phyloP scores from a whole-genome alignment of 1,284 basidiomycete species.

The Rhodotorula sp. region DNA sequence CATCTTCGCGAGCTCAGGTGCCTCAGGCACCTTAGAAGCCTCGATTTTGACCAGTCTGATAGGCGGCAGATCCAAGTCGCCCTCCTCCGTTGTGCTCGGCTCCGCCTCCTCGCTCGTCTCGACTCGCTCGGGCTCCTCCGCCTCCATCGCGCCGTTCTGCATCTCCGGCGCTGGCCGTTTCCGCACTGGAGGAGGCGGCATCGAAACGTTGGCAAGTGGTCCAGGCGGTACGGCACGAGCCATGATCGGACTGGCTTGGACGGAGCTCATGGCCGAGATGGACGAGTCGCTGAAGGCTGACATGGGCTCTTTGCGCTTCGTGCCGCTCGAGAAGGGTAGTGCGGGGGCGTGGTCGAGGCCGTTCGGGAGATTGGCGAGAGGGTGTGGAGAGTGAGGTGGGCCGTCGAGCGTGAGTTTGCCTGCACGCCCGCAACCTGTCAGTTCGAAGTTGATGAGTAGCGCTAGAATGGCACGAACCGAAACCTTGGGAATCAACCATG shows the following conservation, averaged over 20 bases:
- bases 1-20: background rate
- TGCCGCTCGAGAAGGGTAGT: slow-evolving; percentile 52
- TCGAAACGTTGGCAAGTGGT: no score
- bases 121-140: background rate
- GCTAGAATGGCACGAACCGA: slow-evolving; percentile 8
- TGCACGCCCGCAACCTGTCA: background rate
- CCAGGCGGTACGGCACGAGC: no score
- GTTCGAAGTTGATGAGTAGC: no score
- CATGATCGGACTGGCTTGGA: slow-evolving; percentile 1
- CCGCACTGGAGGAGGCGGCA: no score
- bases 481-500: slow-evolving; percentile 54
- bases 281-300: slow-evolving; percentile 25
- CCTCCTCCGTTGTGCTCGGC: slow-evolving; percentile 11
- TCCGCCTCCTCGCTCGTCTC: background rate
- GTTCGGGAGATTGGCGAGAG: slow-evolving; percentile 63
- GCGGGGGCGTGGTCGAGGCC: slow-evolving; percentile 52
- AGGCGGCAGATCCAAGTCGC: background rate
- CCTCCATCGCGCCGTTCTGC: background rate
- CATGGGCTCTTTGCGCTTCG: slow-evolving; percentile 28
- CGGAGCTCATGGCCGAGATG: background rate
- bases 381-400: slow-evolving; percentile 61
- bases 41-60: background rate
- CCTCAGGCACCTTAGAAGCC: background rate
- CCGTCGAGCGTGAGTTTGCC: slow-evolving; percentile 65
- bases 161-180: background rate